Evolutionary conservation across 2,329 filamentous ascomycete genomes (phyloP).

Genomic region (Botrytis hyacinthi): DNA sequence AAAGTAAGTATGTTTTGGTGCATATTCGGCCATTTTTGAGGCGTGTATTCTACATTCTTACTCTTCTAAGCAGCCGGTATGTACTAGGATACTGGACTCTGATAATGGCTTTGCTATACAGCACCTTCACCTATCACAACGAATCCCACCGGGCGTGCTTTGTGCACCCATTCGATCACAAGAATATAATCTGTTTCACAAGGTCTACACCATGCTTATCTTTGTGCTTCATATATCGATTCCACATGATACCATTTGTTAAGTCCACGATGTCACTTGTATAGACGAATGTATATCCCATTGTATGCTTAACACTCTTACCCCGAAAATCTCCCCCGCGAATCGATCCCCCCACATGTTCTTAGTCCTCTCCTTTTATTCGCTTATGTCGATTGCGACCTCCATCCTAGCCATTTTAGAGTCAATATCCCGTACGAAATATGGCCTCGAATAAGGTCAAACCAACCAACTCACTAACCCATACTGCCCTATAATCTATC

Average conservation of each 20-base stretch:
- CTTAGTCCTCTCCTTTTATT: background rate
- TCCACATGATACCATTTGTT: background rate
- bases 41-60: background rate
- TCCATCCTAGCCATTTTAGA: too few relatives aligned
- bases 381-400: background rate
- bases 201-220: background rate
- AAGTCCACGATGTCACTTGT: background rate
- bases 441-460: background rate
- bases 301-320: background rate
- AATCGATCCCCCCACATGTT: background rate
- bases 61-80: background rate
- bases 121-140: background rate
- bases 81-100: background rate
- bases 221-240: background rate
- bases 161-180: background rate
- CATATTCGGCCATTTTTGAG: background rate
- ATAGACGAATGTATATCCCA: background rate
- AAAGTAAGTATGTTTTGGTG: background rate
- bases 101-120: background rate
- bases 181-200: background rate
- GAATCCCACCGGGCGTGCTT: background rate
- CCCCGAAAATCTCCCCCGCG: background rate
- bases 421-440: background rate
- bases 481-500: background rate
- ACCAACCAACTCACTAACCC: background rate